These are phyloP conservation scores for Phaeosphaeria sp. DNA, from an alignment of 2,329 filamentous ascomycete species.

Conservation along the genomic window DNA sequence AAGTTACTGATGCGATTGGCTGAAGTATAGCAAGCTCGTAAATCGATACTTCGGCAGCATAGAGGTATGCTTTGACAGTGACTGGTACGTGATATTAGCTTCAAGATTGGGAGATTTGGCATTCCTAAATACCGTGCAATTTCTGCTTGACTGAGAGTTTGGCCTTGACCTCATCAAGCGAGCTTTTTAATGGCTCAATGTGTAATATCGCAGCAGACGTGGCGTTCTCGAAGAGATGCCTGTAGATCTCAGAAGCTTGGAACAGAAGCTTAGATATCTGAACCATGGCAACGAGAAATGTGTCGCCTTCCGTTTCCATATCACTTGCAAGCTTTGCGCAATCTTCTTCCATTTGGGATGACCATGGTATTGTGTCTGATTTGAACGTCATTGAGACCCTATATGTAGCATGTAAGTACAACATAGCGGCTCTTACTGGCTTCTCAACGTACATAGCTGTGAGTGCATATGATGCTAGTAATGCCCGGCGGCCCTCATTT, in stretches of 20 bases:
- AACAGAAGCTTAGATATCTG: conserved; percentile 40
- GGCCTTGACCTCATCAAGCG: conserved; percentile 14
- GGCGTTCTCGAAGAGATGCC: conserved; percentile 18
- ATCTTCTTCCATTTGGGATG: conserved; percentile 64
- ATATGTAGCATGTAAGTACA: conserved; percentile 2
- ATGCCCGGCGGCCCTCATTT: conserved; percentile 58
- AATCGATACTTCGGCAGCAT: conserved; percentile 19
- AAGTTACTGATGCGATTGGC: background rate
- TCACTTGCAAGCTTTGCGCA: conserved; percentile 55
- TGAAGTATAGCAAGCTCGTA: conserved; percentile 22
- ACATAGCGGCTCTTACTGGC: background rate
- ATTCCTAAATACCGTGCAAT: conserved; percentile 16
- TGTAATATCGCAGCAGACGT: conserved; percentile 14
- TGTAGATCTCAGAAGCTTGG: conserved; percentile 23
- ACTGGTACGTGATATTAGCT: conserved; percentile 5
- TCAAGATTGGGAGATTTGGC: background rate
- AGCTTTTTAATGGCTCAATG: conserved; percentile 17
- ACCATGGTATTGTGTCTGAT: conserved; percentile 63
- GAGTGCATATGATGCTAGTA: conserved; percentile 57
- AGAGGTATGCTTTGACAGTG: conserved; percentile 15
- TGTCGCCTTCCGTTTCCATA: conserved; percentile 58
- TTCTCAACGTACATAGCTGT: conserved; percentile 43
- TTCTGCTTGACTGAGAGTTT: conserved; percentile 11
- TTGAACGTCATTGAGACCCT: conserved; percentile 24
- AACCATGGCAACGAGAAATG: conserved; percentile 54